Evolutionary conservation across 2,329 filamentous ascomycete species (phyloP).

Genomic region (Fusarium dlaminii): DNA sequence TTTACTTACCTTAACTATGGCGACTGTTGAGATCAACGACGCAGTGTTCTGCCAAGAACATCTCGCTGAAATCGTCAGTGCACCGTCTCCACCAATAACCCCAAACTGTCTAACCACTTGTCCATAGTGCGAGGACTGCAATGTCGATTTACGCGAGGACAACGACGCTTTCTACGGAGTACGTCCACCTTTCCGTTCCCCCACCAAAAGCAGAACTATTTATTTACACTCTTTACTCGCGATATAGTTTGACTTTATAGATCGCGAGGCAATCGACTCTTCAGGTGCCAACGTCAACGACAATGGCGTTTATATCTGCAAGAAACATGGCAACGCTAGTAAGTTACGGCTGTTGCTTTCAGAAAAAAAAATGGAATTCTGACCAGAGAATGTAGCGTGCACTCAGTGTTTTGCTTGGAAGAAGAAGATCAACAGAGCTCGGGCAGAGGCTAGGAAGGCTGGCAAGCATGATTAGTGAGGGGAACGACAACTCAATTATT

Average conservation of each 20-base stretch:
- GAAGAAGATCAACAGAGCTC: background rate
- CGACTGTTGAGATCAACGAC: background rate
- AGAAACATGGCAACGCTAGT: rapidly evolving
- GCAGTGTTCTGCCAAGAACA: background rate
- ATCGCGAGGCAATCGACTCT: background rate
- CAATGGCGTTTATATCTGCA: background rate
- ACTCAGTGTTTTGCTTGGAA: background rate
- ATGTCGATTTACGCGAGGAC: background rate
- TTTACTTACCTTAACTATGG: background rate
- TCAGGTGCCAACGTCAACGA: rapidly evolving
- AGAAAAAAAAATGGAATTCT: rapidly evolving
- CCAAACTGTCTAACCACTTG: rapidly evolving
- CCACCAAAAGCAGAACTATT: rapidly evolving
- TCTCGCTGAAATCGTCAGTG: background rate
- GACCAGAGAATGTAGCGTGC: rapidly evolving
- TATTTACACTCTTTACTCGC: background rate
- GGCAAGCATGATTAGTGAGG: rapidly evolving
- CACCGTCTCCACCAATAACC: rapidly evolving
- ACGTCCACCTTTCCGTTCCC: rapidly evolving
- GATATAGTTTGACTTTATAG: background rate
- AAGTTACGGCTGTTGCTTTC: background rate
- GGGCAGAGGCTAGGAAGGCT: rapidly evolving
- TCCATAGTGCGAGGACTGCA: background rate
- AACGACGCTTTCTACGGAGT: background rate
- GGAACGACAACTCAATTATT: rapidly evolving